Evolutionary conservation across 1,284 basidiomycete species (phyloP), one percentile per base, ranked within the genome.

Genomic region (Boletellus deceptivus): DNA sequence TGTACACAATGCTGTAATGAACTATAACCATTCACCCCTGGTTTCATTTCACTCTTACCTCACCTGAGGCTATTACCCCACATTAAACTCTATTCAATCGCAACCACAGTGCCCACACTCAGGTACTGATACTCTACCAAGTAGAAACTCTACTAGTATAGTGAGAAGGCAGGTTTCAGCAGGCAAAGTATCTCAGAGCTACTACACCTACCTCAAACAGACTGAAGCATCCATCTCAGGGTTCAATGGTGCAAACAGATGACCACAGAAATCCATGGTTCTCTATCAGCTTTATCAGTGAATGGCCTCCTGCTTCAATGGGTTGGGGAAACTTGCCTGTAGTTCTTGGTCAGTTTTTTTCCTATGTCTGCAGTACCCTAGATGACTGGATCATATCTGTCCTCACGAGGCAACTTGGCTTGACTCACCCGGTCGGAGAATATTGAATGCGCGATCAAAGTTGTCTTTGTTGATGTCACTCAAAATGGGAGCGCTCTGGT

Each of bases 381-480:
- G 10, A 47, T 47, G 16, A 47, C 46, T 33, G 29, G 10, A 13
- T 3, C 10, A 7, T 3, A 27, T 4, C 2, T 9, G 4, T 17
- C 16, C 20, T 17, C 6, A 17, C 10, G 6, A 27, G 13, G 5
- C 11, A 24, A 9, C 25, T 10, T 13, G 16, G 2, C 10, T n/a
- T 17, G 3, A 22, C 48, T 6, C 58, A 78, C 77, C 70, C n/a
- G 77, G 77, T 13, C 76, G 64, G 47, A 80, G 66, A 50, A 75
- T 59, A 6, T 74, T 69, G 52, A 81, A 80, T 1, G 76, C 78
- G 6, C 67, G 64, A 53, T 79, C 77, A 52, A 79, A 80, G 55
- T 79, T 78, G 57, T 76, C 73, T 51, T 75, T 73, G 42, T 77
- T 62, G 6, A 77, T 60, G 46, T 79, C 77, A 13, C 70, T 60